phyloP scores from a whole-genome alignment of 805 yeast species.

The Teunomyces kruisii region DNA sequence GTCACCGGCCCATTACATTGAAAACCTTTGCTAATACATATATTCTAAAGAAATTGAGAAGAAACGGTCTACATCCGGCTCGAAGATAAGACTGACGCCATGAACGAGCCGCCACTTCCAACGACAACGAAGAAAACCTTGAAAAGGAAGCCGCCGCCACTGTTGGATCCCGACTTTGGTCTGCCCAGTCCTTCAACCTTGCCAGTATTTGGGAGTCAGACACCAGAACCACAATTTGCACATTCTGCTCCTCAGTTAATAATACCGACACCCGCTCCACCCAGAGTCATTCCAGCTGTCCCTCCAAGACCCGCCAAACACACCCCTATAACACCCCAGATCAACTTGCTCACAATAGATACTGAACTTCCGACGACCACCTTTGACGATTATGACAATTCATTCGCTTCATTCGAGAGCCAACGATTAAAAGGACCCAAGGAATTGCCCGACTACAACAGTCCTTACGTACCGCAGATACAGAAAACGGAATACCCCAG shows the following conservation, averaged over 20 bases:
- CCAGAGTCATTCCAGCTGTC: background rate
- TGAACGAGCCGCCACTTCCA: background rate
- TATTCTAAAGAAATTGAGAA: no score
- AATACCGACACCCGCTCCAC: background rate
- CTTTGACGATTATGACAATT: conserved; percentile 14
- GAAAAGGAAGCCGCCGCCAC: conserved; percentile 30
- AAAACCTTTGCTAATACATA: no score
- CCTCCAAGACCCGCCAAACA: conserved; percentile 1
- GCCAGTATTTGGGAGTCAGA: background rate
- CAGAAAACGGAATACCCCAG: background rate
- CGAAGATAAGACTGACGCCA: background rate
- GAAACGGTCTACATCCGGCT: no score
- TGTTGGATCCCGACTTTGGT: conserved; percentile 1
- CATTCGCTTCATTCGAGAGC: conserved; percentile 26
- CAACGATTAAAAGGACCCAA: conserved; percentile 44
- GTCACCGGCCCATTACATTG: background rate
- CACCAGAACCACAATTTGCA: background rate
- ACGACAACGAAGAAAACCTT: conserved; percentile 7
- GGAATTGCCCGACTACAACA: conserved; percentile 34
- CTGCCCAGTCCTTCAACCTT: background rate
- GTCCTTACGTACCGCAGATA: conserved; percentile 1
- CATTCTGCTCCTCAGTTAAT: background rate
- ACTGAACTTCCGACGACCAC: background rate
- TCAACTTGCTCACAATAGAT: background rate
- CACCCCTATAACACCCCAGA: background rate